Evolutionary conservation across 441 rosid genomes (phyloP), one percentile per base, ranked within the genome.

Genomic region (Pelargonium fulgidum): DNA sequence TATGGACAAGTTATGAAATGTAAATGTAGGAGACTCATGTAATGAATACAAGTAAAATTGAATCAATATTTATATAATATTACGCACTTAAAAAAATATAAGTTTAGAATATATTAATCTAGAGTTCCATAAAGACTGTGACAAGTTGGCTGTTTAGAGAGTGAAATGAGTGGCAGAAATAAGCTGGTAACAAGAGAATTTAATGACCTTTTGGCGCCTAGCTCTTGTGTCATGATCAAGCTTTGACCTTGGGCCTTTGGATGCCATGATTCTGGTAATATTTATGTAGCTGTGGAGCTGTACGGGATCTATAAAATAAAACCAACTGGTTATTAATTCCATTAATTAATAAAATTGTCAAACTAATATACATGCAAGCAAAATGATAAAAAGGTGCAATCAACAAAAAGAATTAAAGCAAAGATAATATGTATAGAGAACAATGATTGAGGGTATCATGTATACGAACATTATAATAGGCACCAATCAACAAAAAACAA

Each of bases 181-280:
- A 54, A 63, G 20, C 50, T 24, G 0, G 45, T 17, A 64, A 64
- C 39, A 1, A n/a, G 29, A 54, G 36, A 66, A 67, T 47, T 58
- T 64, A 10, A 48, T 14, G 68, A 91, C 97, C 96, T 91, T 91
- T 13, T 85, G 96, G 69, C 97, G 96, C 80, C 87, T 87, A 84
- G 93, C 82, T 85, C 83, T 84, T 26, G 93, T 81, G 61, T 91
- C 97, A 66, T 75, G 87, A 76, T 91, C 97, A 70, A 86, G 87
- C 85, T 79, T 89, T 63, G 90, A 80, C 74, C 86, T 85, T 36
- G 88, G 87, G 75, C 91, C 97, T 82, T 81, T 89, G 4, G 91
- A 86, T 8, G 86, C 82, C 88, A 87, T 85, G 76, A 63, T 76
- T 16, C 69, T 74, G 68, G 29, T 16, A 52, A 67, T 68, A 75